Conservation (phyloP, 2,329 filamentous ascomycete species). For the Torrubiellomyces zombiae region DNA sequence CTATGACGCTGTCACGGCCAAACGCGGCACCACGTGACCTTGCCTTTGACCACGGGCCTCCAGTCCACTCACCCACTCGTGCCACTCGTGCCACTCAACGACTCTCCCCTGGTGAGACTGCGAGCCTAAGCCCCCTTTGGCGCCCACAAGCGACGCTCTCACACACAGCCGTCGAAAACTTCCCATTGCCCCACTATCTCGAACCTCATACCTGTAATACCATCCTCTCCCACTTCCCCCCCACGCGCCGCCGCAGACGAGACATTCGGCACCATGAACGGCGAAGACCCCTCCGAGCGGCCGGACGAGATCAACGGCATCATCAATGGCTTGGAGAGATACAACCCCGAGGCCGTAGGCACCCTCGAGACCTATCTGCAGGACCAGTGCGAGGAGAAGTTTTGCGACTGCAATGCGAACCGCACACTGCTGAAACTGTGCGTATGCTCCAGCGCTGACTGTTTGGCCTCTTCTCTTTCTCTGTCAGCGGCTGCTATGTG, state of each 20-base stretch:
- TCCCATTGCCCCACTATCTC: slow-evolving; percentile 24
- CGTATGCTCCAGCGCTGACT: too few species aligned
- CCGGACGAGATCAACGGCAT: slow-evolving; percentile 86
- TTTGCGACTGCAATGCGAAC: slow-evolving; percentile 93
- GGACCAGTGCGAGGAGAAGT: slow-evolving; percentile 88
- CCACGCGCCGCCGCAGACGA: slow-evolving; percentile 5
- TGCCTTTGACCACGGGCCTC: too few species aligned
- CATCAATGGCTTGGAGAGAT: slow-evolving; percentile 92
- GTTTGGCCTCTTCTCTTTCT: slow-evolving; percentile 3
- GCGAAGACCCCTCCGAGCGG: slow-evolving; percentile 79
- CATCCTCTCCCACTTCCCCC: slow-evolving; percentile 7
- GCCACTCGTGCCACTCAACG: too few species aligned
- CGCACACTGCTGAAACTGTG: slow-evolving; percentile 92
- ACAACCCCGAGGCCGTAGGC: slow-evolving; percentile 92
- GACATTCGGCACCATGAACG: slow-evolving; percentile 42
- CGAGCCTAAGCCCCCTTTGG: slow-evolving; percentile 20
- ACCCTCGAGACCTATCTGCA: slow-evolving; percentile 88
- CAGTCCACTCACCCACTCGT: too few species aligned
- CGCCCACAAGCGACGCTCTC: slow-evolving; percentile 21
- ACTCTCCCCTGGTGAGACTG: too few species aligned
- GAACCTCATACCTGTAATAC: slow-evolving; percentile 16
- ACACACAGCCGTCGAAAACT: slow-evolving; percentile 26
- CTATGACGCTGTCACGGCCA: slow-evolving; percentile 15
- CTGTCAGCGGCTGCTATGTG: slow-evolving; percentile 25
- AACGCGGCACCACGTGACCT: slow-evolving; percentile 18